Evolutionary conservation across 176 grass and related monocot genomes (phyloP).

Genomic region (Stipa capillata): DNA sequence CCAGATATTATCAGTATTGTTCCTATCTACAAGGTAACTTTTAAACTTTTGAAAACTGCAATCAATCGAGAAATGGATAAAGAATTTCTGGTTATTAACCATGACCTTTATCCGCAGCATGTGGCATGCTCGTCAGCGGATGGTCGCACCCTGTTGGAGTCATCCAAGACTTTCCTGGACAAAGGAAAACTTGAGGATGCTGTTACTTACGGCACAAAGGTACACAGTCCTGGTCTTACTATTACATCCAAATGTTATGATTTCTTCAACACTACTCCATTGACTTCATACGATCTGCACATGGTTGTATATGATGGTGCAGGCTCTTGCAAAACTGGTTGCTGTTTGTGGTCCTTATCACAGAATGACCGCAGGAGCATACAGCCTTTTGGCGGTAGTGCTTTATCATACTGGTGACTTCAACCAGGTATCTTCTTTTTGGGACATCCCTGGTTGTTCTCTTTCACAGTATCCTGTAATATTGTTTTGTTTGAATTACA

Average conservation of each 20-base stretch:
- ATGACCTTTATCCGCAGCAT: constrained; percentile 50
- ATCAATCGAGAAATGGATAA: constrained; percentile 2
- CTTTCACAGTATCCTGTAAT: neutral
- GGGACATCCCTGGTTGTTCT: constrained; percentile 7
- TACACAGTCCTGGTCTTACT: constrained; percentile 20
- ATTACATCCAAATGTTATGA: neutral
- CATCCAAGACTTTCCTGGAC: constrained; percentile 96
- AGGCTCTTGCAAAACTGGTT: constrained; percentile 99
- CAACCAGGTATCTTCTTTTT: constrained; percentile 68
- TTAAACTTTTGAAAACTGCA: constrained; percentile 28
- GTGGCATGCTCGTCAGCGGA: constrained; percentile 96
- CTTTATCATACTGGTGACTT: constrained; percentile 99
- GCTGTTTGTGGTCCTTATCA: constrained; percentile 98
- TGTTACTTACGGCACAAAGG: constrained; percentile 90
- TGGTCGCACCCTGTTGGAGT: constrained; percentile 87
- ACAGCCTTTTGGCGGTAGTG: constrained; percentile 97
- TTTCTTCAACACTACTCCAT: neutral
- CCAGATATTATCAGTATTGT: constrained; percentile 84
- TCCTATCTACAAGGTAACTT: constrained; percentile 90
- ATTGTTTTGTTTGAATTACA: neutral
- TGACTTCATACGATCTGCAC: neutral
- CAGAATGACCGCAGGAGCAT: constrained; percentile 98
- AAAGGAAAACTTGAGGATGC: constrained; percentile 99
- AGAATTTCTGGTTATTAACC: constrained; percentile 12
- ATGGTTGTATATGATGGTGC: constrained; percentile 9